These are phyloP conservation scores for Xerocomus spinulosus DNA, from an alignment of 768 basidiomycete species.

Conservation along the genomic window DNA sequence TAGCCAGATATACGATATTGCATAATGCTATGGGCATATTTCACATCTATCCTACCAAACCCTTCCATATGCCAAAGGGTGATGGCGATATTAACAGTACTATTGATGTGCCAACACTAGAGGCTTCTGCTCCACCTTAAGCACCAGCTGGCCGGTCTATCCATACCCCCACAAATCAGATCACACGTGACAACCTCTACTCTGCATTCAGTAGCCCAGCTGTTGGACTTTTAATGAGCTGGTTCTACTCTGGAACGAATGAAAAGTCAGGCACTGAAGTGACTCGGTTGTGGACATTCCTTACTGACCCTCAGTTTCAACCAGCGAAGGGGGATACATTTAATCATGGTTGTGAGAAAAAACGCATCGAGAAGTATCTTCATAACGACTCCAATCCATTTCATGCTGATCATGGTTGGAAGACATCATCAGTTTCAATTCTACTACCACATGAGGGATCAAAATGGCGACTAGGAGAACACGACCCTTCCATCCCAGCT, in stretches of 20 bases:
- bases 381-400: not conserved
- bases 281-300: conserved; percentile 24
- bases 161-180: not conserved
- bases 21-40: not conserved
- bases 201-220: conserved; percentile 19
- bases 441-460: conserved; percentile 1
- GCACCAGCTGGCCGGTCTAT: too few relatives aligned
- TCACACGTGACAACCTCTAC: conserved; percentile 31
- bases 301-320: conserved; percentile 21
- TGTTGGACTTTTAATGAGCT: conserved; percentile 27
- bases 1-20: not conserved
- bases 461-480: not conserved
- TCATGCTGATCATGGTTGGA: not conserved
- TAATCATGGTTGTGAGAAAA: not conserved
- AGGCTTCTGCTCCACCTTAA: too few relatives aligned
- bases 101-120: not conserved
- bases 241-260: conserved; percentile 27
- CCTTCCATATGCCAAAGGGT: not conserved
- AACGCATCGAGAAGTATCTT: conserved; percentile 5
- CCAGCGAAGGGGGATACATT: conserved; percentile 9
- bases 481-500: not conserved
- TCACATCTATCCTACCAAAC: not conserved
- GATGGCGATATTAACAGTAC: not conserved
- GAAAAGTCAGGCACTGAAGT: conserved; percentile 29
- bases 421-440: conserved; percentile 1